Conservation (phyloP, 805 yeast genomes). For the Isabelozyma heimii region DNA sequence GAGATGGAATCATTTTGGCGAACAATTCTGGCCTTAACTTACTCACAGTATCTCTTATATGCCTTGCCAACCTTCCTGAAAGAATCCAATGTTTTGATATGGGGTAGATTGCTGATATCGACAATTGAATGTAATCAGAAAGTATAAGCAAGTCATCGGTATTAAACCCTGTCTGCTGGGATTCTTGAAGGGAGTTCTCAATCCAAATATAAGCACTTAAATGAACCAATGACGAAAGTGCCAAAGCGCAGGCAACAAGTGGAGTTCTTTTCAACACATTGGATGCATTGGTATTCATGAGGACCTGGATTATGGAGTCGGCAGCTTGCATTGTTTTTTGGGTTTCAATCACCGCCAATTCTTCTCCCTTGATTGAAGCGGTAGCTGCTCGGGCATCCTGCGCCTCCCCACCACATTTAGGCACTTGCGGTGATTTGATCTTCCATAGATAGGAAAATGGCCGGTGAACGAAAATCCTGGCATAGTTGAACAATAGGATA, state of each 20-base stretch:
- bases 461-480: conserved; percentile 53
- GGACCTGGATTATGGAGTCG: conserved; percentile 42
- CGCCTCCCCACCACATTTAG: conserved; percentile 9
- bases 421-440: conserved; percentile 20
- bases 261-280: conserved; percentile 47
- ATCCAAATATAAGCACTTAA: conserved; percentile 54
- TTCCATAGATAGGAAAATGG: conserved; percentile 44
- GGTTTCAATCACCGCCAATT: conserved; percentile 49
- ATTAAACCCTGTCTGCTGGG: conserved; percentile 10
- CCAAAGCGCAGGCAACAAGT: conserved; percentile 50
- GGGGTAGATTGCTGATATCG: conserved; percentile 47
- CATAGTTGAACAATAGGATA: conserved; percentile 46
- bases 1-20: conserved; percentile 24
- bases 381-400: too few relatives aligned
- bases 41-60: conserved; percentile 43
- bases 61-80: conserved; percentile 45
- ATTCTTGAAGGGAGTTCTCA: conserved; percentile 29
- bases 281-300: conserved; percentile 47
- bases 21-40: conserved; percentile 43
- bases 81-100: conserved; percentile 52
- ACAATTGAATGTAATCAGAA: conserved; percentile 48
- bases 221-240: conserved; percentile 52
- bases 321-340: conserved; percentile 56
- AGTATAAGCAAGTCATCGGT: conserved; percentile 40
- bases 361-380: conserved; percentile 25